These are phyloP conservation scores for Senna siamea DNA, from an alignment of 306 rosid genomes.

Conservation along the genomic window DNA sequence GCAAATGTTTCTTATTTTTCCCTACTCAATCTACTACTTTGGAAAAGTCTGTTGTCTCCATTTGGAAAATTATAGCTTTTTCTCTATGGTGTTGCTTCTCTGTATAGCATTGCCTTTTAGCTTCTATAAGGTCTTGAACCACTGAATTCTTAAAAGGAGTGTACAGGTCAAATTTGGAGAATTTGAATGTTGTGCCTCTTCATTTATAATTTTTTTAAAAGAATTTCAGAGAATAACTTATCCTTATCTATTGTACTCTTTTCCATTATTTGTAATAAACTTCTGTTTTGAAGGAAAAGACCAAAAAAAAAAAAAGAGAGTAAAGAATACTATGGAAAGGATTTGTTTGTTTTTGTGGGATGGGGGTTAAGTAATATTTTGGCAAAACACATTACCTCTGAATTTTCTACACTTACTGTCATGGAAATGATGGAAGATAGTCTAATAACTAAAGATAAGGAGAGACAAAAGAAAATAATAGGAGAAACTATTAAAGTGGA, in stretches of 20 bases:
- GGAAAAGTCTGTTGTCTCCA: background rate
- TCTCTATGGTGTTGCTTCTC: background rate
- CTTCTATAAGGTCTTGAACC: background rate
- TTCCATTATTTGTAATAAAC: background rate
- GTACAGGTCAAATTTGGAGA: background rate
- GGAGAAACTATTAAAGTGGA: too few species aligned
- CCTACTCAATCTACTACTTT: background rate
- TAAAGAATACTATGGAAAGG: too few species aligned
- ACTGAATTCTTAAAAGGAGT: constrained; percentile 8
- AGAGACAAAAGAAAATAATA: too few species aligned
- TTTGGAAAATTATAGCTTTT: background rate
- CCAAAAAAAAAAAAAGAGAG: too few species aligned
- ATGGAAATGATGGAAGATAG: too few species aligned
- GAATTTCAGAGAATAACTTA: constrained; percentile 2
- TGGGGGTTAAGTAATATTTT: background rate
- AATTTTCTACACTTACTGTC: background rate
- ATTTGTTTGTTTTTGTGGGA: background rate
- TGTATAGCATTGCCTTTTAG: constrained; percentile 6
- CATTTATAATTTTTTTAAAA: constrained; percentile 13
- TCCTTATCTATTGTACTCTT: constrained; percentile 1
- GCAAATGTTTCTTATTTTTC: background rate
- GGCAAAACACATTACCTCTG: constrained; percentile 3
- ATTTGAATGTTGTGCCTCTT: constrained; percentile 8
- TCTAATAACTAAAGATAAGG: too few species aligned
- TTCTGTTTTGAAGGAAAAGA: background rate